Conservation (phyloP, 768 basidiomycete species). For the Cystoderma amianthinum region DNA sequence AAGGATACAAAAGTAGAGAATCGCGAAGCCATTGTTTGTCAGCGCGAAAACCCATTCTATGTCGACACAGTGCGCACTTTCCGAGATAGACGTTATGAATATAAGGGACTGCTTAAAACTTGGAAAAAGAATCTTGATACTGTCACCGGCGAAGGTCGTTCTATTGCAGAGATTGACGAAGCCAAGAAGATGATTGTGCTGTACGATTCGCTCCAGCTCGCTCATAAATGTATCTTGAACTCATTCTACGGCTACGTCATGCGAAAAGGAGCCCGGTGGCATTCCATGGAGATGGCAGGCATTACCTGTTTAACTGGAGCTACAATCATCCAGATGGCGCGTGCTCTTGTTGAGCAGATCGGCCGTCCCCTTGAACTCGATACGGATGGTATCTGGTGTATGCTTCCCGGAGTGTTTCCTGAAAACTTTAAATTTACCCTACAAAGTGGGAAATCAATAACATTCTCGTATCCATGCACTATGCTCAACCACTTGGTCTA, state of each 20-base stretch:
- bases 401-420: slow-evolving; percentile 96
- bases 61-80: slow-evolving; percentile 97
- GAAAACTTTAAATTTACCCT: slow-evolving; percentile 97
- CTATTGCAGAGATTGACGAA: slow-evolving; percentile 86
- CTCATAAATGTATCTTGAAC: slow-evolving; percentile 99
- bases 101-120: slow-evolving; percentile 96
- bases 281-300: slow-evolving; percentile 99
- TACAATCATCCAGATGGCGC: slow-evolving; percentile 97
- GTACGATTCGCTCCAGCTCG: slow-evolving; percentile 96
- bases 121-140: slow-evolving; percentile 98
- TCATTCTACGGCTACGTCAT: slow-evolving; percentile 99
- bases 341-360: slow-evolving; percentile 94
- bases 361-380: slow-evolving; percentile 96
- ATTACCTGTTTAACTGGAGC: slow-evolving; percentile 98
- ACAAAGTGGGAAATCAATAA: slow-evolving; percentile 76
- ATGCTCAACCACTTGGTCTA: slow-evolving; percentile 99
- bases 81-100: slow-evolving; percentile 96
- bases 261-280: slow-evolving; percentile 99
- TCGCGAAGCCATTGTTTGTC: slow-evolving; percentile 93
- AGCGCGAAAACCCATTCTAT: slow-evolving; percentile 97
- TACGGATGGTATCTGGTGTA: slow-evolving; percentile 99
- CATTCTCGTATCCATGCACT: slow-evolving; percentile 95
- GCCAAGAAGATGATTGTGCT: slow-evolving; percentile 99
- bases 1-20: slow-evolving; percentile 96
- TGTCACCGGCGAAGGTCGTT: slow-evolving; percentile 55